These are phyloP conservation scores for Mycosphaerella arachidis DNA, from an alignment of 2,329 filamentous ascomycete species.

Conservation along the genomic window DNA sequence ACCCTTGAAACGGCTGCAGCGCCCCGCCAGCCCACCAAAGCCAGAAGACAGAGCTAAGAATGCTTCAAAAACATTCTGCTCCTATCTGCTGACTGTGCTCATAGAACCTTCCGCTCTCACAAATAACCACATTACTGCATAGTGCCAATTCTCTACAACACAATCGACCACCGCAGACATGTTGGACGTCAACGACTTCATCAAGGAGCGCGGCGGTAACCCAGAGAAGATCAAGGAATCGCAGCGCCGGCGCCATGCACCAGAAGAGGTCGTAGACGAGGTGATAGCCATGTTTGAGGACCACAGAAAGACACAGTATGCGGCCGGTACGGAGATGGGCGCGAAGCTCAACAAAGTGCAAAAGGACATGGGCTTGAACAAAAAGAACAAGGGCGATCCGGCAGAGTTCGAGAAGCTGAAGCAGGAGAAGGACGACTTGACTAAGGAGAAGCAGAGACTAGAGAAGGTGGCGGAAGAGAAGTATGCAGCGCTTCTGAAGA, in stretches of 20 bases:
- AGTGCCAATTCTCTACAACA: no score
- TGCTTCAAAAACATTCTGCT: background rate
- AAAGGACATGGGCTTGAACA: slow-evolving; percentile 86
- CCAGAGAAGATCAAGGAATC: slow-evolving; percentile 88
- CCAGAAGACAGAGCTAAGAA: background rate
- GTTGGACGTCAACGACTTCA: slow-evolving; percentile 50
- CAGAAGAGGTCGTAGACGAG: slow-evolving; percentile 82
- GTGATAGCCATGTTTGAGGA: slow-evolving; percentile 84
- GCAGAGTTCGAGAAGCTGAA: slow-evolving; percentile 74
- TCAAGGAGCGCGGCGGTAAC: slow-evolving; percentile 79
- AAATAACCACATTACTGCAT: no score
- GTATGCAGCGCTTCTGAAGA: slow-evolving; percentile 66
- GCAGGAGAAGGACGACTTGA: slow-evolving; percentile 69
- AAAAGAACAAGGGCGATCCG: slow-evolving; percentile 90
- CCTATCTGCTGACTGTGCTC: background rate
- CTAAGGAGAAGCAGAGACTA: slow-evolving; percentile 76
- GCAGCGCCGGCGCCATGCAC: slow-evolving; percentile 75
- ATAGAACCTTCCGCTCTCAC: background rate
- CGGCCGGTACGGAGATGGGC: slow-evolving; percentile 69
- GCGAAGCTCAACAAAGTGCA: slow-evolving; percentile 82
- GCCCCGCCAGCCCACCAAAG: background rate
- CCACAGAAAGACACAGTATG: slow-evolving; percentile 59
- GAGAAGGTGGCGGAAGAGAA: slow-evolving; percentile 72
- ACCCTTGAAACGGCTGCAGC: background rate
- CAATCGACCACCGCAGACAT: slow-evolving; percentile 23